Evolutionary conservation across 805 yeast genomes (phyloP).

Genomic region (Suhomyces prunicola): DNA sequence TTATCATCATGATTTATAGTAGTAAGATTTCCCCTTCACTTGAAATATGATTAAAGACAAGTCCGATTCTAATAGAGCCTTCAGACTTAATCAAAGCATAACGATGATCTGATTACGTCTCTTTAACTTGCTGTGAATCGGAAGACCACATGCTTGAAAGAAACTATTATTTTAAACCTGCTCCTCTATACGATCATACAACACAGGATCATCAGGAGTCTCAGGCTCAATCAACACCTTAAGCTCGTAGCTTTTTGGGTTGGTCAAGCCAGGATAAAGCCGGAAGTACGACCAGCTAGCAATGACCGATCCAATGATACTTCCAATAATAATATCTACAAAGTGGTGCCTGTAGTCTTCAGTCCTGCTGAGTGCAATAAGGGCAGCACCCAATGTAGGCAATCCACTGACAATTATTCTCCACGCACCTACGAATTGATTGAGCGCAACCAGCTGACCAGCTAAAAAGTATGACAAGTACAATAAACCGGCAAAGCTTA

Average conservation of each 20-base stretch:
- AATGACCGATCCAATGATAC: conserved; percentile 57
- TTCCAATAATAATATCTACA: conserved; percentile 76
- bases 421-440: conserved; percentile 57
- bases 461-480: conserved; percentile 61
- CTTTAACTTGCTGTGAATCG: too few relatives aligned
- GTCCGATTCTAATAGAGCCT: too few relatives aligned
- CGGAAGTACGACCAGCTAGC: conserved; percentile 60
- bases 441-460: conserved; percentile 56
- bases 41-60: too few relatives aligned
- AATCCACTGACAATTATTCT: conserved; percentile 49
- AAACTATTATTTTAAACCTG: not conserved
- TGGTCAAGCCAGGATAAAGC: conserved; percentile 43
- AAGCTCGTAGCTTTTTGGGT: conserved; percentile 40
- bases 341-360: conserved; percentile 94
- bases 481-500: conserved; percentile 66
- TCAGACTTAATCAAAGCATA: too few relatives aligned
- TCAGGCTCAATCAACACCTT: conserved; percentile 16
- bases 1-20: too few relatives aligned
- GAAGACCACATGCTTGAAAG: too few relatives aligned
- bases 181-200: conserved; percentile 6
- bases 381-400: conserved; percentile 67
- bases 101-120: too few relatives aligned
- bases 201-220: conserved; percentile 8
- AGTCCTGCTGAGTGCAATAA: conserved; percentile 82
- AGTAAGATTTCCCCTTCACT: too few relatives aligned